Evolutionary conservation across 352 stramenopile genomes (phyloP), one percentile per base, ranked within the genome.

Genomic region (Globisporangium heterothallicum): DNA sequence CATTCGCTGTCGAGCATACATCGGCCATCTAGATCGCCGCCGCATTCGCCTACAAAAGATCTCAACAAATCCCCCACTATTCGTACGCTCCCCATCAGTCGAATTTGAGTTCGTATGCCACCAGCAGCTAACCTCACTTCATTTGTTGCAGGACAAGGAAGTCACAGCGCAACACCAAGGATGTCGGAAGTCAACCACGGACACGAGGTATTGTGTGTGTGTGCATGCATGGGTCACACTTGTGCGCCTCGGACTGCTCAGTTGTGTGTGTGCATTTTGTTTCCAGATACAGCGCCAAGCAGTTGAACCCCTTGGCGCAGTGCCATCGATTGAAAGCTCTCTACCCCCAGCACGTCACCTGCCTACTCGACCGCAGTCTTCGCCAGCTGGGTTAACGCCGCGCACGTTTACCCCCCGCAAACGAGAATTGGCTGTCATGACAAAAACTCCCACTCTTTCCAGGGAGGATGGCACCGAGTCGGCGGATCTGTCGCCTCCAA

Each of bases 341-440:
- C 3, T 25, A 7, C 7, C 24, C 30, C 14, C 4, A 4, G 10
- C 4, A 10, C 35, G 29, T 6, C 57, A 53, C 4, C 54, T 57
- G 6, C 74, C 74, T 16, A 52, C 56, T 27, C 58, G 74, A 34
- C 74, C 74, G 8, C 74, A 83, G 42, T 85, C 74, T 4, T 85
- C 72, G 16, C 72, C 74, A 8, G 70, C 63, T 49, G 61, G 58
- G 2, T 29, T 53, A 2, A 18, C 27, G 5, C 56, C 59, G 16
- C 63, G 66, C 25, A 61, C n/a, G n/a, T n/a, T n/a, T n/a, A n/a
- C n/a, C n/a, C n/a, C n/a, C n/a, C n/a, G n/a, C n/a, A n/a, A n/a
- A n/a, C n/a, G n/a, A n/a, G n/a, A n/a, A n/a, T n/a, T n/a, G n/a
- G n/a, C n/a, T n/a, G n/a, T n/a, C n/a, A n/a, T n/a, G n/a, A n/a